Conservation (phyloP, 768 basidiomycete species). For the Boletus pseudo-olivaceus region DNA sequence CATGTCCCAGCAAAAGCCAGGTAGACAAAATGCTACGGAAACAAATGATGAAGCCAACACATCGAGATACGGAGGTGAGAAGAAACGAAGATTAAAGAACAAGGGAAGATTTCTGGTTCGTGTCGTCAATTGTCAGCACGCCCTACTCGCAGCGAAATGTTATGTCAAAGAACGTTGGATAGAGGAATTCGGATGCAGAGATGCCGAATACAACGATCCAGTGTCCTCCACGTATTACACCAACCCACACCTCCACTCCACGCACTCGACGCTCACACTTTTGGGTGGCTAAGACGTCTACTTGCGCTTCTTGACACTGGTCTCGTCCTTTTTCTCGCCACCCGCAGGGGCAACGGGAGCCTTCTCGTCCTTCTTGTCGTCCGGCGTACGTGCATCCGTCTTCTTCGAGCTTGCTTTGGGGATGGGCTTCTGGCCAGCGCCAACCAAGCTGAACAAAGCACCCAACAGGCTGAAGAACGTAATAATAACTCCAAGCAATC, state of each 20-base stretch:
- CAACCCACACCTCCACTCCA: background rate
- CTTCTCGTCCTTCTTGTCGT: slow-evolving; percentile 63
- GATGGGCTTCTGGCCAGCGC: slow-evolving; percentile 63
- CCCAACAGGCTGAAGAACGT: slow-evolving; percentile 86
- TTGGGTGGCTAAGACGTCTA: slow-evolving; percentile 29
- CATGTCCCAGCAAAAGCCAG: slow-evolving; percentile 1
- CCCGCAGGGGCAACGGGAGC: slow-evolving; percentile 71
- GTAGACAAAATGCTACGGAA: slow-evolving; percentile 15
- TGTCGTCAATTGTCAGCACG: slow-evolving; percentile 4
- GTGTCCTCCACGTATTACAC: slow-evolving; percentile 8
- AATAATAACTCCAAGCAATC: slow-evolving; percentile 67
- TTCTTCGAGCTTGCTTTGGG: slow-evolving; percentile 74
- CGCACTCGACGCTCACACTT: slow-evolving; percentile 8
- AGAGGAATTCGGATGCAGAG: background rate
- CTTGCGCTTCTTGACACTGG: slow-evolving; percentile 71
- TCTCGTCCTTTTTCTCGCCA: slow-evolving; percentile 70
- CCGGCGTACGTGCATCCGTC: slow-evolving; percentile 60
- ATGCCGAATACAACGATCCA: slow-evolving; percentile 5
- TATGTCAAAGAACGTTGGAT: slow-evolving; percentile 8
- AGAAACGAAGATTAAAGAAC: slow-evolving; percentile 6
- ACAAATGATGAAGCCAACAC: slow-evolving; percentile 14
- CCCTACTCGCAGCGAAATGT: slow-evolving; percentile 10
- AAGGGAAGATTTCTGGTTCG: background rate
- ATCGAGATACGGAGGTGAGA: background rate
- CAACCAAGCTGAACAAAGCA: slow-evolving; percentile 73